A percentile compares a stretch with the other conserved stretches of the same genome.
Evolutionary conservation across 176 grass and related monocot genomes (phyloP).

Genomic region (Secale cereale): DNA sequence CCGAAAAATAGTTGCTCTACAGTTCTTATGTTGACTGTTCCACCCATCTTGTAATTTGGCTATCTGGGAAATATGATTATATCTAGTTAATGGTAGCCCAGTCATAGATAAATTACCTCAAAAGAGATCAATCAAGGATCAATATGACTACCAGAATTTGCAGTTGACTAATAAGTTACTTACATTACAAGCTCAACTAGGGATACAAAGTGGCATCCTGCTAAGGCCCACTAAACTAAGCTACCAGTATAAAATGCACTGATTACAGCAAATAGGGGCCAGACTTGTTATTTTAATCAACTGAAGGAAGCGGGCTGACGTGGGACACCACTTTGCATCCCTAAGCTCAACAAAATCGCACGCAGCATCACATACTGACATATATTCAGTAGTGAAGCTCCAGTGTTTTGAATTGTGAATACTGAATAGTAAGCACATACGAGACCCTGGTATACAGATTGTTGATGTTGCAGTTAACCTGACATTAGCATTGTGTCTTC

Average conservation of each 20-base stretch:
- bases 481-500: neutral
- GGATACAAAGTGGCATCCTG: neutral
- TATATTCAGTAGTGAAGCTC: neutral
- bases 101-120: constrained; percentile 18
- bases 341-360: constrained; percentile 11
- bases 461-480: neutral
- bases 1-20: neutral
- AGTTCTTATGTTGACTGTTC: neutral
- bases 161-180: neutral
- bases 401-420: constrained; percentile 1
- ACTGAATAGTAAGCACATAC: constrained; percentile 6
- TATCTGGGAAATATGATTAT: constrained; percentile 17
- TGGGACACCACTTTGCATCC: neutral
- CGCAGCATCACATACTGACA: neutral
- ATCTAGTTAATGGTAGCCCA: neutral
- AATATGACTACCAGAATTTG: neutral
- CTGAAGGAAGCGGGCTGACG: neutral
- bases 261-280: neutral
- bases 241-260: neutral
- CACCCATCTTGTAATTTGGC: constrained; percentile 20
- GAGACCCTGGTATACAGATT: neutral
- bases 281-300: neutral
- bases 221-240: neutral
- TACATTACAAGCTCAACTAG: constrained; percentile 28
- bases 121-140: constrained; percentile 13